Conservation (phyloP, 345 rosid species). For the Pelargonium nanum region DNA sequence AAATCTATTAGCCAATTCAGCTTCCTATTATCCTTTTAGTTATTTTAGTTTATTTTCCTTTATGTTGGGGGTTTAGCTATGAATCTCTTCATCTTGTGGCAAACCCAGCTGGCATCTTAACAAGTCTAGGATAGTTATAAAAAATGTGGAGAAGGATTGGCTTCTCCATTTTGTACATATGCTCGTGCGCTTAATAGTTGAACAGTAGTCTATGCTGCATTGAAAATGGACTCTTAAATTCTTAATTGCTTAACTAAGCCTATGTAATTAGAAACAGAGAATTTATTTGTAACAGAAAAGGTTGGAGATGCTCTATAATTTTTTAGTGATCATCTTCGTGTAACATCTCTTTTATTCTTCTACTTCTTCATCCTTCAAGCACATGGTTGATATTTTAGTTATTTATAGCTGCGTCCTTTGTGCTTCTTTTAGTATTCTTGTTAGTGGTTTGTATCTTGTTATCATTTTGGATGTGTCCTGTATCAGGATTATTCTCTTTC, state of each 20-base stretch:
- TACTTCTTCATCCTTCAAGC: background rate
- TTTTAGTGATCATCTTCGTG: background rate
- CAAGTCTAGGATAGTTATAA: no score
- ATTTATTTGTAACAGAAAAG: background rate
- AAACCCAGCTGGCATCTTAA: no score
- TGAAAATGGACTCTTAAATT: no score
- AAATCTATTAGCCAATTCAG: no score
- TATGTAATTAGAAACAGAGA: background rate
- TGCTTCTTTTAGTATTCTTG: background rate
- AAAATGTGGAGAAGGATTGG: background rate
- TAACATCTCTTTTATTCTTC: background rate
- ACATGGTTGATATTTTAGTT: background rate
- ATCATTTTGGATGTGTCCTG: background rate
- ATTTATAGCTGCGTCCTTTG: background rate
- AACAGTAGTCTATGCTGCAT: no score
- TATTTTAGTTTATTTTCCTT: no score
- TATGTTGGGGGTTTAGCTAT: no score
- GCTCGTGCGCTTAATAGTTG: no score
- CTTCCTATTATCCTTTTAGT: no score
- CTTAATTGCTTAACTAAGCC: background rate
- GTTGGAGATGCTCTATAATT: background rate
- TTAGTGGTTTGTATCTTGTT: background rate
- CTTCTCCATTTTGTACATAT: background rate
- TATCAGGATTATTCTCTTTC: background rate
- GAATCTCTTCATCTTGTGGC: no score